Conservation (phyloP, 1,284 basidiomycete species). For the Coniferiporia weirii region DNA sequence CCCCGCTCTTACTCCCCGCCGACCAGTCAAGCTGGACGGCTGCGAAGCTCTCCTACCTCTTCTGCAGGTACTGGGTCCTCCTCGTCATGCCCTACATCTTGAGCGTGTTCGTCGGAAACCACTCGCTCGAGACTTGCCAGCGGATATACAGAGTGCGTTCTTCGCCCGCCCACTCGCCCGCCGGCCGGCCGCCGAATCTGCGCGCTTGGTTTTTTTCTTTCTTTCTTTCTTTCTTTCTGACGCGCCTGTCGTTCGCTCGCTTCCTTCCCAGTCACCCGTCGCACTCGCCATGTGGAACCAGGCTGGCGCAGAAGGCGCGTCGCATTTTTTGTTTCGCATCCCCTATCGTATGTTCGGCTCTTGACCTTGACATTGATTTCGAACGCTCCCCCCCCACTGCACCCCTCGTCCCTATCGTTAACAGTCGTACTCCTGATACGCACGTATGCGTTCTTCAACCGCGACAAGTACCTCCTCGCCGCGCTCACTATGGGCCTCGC, state of each 20-base stretch:
- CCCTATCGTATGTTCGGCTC: too few relatives aligned
- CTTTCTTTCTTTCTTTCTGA: conserved; percentile 8
- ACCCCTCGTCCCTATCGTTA: too few relatives aligned
- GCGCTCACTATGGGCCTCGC: conserved; percentile 56
- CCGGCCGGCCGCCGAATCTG: too few relatives aligned
- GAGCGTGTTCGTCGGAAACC: conserved; percentile 65
- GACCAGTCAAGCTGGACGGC: conserved; percentile 72
- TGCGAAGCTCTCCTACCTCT: conserved; percentile 72
- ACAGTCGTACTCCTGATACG: conserved; percentile 70
- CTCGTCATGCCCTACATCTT: conserved; percentile 69
- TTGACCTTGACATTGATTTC: too few relatives aligned
- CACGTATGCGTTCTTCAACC: conserved; percentile 79
- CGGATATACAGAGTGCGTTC: conserved; percentile 58
- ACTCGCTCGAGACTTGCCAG: conserved; percentile 53
- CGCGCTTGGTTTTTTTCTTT: too few relatives aligned
- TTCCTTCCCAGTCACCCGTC: conserved; percentile 54
- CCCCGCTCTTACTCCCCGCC: background rate
- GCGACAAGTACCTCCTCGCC: conserved; percentile 58
- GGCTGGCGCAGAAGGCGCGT: conserved; percentile 67
- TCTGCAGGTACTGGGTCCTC: conserved; percentile 81
- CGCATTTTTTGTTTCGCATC: conserved; percentile 22
- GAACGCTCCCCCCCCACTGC: too few relatives aligned
- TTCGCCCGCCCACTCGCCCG: conserved; percentile 2
- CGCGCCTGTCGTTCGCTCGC: background rate
- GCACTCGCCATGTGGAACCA: conserved; percentile 81